These are phyloP conservation scores for Prunella vulgaris DNA, from an alignment of 257 asterid genomes.

Conservation along the genomic window DNA sequence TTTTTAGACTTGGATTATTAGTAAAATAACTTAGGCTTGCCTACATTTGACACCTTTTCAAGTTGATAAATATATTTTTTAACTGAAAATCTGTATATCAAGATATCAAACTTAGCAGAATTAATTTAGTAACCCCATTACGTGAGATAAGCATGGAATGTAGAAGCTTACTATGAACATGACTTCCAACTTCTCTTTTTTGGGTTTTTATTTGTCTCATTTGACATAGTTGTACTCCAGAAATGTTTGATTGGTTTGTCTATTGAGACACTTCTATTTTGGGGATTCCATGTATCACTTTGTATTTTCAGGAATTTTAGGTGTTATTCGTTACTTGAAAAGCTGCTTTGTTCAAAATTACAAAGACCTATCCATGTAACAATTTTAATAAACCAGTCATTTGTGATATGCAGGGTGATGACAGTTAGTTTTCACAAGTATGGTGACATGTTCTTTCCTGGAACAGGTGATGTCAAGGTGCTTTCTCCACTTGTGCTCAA, in stretches of 20 bases:
- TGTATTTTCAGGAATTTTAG: neutral
- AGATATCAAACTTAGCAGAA: neutral
- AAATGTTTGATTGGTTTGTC: neutral
- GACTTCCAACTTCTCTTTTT: neutral
- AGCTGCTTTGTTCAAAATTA: neutral
- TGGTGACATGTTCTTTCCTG: constrained; percentile 96
- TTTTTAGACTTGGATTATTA: neutral
- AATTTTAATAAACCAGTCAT: constrained; percentile 8
- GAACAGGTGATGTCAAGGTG: constrained; percentile 98
- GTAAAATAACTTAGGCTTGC: neutral
- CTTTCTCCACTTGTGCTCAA: constrained; percentile 24
- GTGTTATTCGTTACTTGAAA: constrained; percentile 1
- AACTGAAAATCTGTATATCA: neutral
- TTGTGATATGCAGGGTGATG: constrained; percentile 78
- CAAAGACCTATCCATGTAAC: neutral
- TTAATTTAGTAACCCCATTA: neutral
- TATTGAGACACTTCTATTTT: neutral
- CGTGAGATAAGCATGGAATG: neutral
- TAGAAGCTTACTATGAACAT: neutral
- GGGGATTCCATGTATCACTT: neutral
- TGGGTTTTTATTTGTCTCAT: neutral
- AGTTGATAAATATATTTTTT: neutral
- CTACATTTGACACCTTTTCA: neutral
- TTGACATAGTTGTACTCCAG: neutral
- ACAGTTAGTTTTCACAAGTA: constrained; percentile 98